phyloP scores from a whole-genome alignment of 1,139 yeast genomes.

The Suhomyces terraborum region DNA sequence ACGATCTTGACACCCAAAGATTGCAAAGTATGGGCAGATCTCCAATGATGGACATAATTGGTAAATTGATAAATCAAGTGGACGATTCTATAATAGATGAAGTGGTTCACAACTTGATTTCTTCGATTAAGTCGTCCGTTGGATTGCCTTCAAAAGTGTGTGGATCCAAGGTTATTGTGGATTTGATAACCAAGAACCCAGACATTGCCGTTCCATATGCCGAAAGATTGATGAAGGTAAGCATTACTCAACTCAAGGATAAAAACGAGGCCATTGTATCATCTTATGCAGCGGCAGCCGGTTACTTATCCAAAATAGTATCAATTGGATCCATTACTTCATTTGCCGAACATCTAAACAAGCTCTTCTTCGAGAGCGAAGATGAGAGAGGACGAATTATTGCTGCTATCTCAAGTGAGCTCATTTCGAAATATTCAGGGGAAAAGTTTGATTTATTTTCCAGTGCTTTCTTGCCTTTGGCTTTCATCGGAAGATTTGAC shows the following conservation, averaged over 20 bases:
- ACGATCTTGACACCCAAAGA: slow-evolving; percentile 77
- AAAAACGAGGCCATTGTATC: slow-evolving; percentile 71
- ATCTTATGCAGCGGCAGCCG: slow-evolving; percentile 80
- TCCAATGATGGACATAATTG: slow-evolving; percentile 89
- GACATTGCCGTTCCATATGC: slow-evolving; percentile 60
- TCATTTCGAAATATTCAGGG: slow-evolving; percentile 69
- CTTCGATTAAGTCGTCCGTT: slow-evolving; percentile 64
- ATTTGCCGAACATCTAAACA: slow-evolving; percentile 53
- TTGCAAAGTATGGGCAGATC: slow-evolving; percentile 74
- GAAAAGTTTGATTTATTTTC: slow-evolving; percentile 68
- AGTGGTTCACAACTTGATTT: slow-evolving; percentile 50
- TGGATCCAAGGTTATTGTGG: slow-evolving; percentile 74
- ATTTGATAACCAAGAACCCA: slow-evolving; percentile 60
- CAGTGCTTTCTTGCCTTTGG: slow-evolving; percentile 70
- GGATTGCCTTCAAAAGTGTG: slow-evolving; percentile 93
- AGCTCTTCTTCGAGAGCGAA: slow-evolving; percentile 64
- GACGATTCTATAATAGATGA: slow-evolving; percentile 56
- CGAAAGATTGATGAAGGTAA: slow-evolving; percentile 58
- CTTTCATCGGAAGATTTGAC: slow-evolving; percentile 79
- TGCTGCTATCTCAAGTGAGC: slow-evolving; percentile 65
- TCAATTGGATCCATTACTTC: slow-evolving; percentile 53
- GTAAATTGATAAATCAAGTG: slow-evolving; percentile 60
- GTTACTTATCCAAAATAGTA: slow-evolving; percentile 71
- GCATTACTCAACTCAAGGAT: slow-evolving; percentile 64
- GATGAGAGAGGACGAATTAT: slow-evolving; percentile 50